Evolutionary conservation across 2,329 filamentous ascomycete genomes (phyloP).

Genomic region (Daldinia eschscholtzii): DNA sequence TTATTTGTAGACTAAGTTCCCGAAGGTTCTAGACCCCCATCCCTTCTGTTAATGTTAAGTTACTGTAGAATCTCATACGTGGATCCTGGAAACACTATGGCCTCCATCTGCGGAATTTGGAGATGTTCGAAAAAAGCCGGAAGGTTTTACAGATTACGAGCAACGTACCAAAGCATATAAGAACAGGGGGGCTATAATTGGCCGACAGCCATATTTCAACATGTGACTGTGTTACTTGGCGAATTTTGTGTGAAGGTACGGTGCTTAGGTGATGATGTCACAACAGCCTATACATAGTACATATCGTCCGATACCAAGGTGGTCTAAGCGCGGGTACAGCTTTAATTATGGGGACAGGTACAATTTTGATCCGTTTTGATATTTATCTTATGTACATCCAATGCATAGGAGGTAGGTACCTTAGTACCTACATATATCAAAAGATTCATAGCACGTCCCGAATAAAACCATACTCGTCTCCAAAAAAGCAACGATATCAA

Average conservation of each 20-base stretch:
- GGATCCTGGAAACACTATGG: conserved; percentile 11
- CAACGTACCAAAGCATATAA: conserved; percentile 5
- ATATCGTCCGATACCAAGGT: background rate
- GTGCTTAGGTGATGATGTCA: conserved; percentile 38
- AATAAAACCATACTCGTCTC: background rate
- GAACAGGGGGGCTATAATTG: conserved; percentile 8
- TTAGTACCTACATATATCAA: background rate
- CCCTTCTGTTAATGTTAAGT: conserved; percentile 6
- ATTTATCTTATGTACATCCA: background rate
- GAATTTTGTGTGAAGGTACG: background rate
- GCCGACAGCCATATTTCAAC: conserved; percentile 10
- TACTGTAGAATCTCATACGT: conserved; percentile 22
- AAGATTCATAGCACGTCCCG: background rate
- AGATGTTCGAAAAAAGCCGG: conserved; percentile 36
- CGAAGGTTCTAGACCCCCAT: conserved; percentile 38
- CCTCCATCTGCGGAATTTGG: conserved; percentile 43
- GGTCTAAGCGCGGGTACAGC: conserved; percentile 1
- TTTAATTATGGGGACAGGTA: background rate
- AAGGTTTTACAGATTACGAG: conserved; percentile 16
- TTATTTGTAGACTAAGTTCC: conserved; percentile 18
- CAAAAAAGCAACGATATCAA: background rate
- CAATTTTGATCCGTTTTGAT: background rate
- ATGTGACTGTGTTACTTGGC: conserved; percentile 9
- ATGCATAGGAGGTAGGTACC: too few species aligned
- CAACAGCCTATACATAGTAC: background rate